Evolutionary conservation across 306 rosid genomes (phyloP).

Genomic region (Pyrus communis): DNA sequence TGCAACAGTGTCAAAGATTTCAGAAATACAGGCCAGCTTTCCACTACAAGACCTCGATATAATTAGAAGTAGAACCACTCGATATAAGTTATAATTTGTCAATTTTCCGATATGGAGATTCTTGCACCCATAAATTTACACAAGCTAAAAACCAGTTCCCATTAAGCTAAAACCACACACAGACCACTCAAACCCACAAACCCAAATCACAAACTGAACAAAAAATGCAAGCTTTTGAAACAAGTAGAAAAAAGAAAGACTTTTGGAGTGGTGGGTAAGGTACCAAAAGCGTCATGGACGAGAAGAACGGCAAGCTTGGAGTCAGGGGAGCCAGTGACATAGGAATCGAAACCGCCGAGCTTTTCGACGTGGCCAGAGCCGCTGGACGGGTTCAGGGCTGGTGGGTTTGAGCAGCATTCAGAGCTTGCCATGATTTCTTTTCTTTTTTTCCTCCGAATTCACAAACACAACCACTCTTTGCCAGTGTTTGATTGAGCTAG

Average conservation of each 20-base stretch:
- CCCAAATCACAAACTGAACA: background rate
- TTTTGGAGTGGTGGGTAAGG: background rate
- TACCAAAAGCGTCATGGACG: constrained; percentile 47
- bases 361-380: constrained; percentile 54
- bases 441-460: background rate
- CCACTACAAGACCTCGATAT: background rate
- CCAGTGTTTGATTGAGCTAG: background rate
- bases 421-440: constrained; percentile 42
- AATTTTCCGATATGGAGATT: background rate
- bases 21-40: too few species aligned
- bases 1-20: too few species aligned
- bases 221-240: background rate
- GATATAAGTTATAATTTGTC: too few species aligned
- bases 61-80: too few species aligned
- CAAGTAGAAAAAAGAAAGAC: background rate
- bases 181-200: background rate
- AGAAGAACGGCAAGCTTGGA: constrained; percentile 52
- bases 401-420: constrained; percentile 66
- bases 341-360: constrained; percentile 31
- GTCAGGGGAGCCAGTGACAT: constrained; percentile 41
- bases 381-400: constrained; percentile 33
- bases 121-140: background rate
- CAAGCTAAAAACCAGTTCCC: background rate
- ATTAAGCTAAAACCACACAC: background rate
- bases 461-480: background rate